Conservation (phyloP, 371 early-diverging fungal species). For the Scutellospora calospora region DNA sequence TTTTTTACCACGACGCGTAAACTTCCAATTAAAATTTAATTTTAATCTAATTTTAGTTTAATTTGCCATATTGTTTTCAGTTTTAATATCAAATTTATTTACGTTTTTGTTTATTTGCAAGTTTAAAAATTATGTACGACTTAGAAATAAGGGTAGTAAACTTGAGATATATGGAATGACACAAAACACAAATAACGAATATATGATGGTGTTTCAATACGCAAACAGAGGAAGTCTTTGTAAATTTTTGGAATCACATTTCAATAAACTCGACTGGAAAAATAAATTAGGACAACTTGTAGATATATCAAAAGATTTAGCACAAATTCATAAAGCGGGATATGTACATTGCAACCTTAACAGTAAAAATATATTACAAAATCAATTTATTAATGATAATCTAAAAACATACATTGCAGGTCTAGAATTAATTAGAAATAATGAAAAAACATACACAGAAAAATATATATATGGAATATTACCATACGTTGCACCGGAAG, state of each 20-base stretch:
- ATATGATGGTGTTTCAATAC: not conserved
- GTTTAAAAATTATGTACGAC: no score
- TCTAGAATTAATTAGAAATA: not conserved
- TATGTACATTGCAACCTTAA: slow-evolving; percentile 17
- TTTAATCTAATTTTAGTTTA: no score
- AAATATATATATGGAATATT: slow-evolving; percentile 47
- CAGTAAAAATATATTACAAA: slow-evolving; percentile 14
- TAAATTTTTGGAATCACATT: not conserved
- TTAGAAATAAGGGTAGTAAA: no score
- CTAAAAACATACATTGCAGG: not conserved
- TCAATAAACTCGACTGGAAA: not conserved
- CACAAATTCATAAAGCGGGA: slow-evolving; percentile 15
- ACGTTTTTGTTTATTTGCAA: no score
- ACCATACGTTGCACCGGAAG: slow-evolving; percentile 67
- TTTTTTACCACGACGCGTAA: no score
- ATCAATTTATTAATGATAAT: not conserved
- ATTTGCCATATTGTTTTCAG: no score
- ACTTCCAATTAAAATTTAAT: no score
- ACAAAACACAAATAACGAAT: not conserved
- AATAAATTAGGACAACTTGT: not conserved
- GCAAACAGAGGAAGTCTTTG: not conserved
- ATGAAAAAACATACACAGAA: not conserved
- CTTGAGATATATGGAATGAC: slow-evolving; percentile 17
- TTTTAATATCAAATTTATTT: no score
- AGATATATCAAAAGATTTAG: not conserved